These are phyloP conservation scores for Aegilops bicornis DNA, from an alignment of 176 grass and related monocot genomes.

Conservation along the genomic window DNA sequence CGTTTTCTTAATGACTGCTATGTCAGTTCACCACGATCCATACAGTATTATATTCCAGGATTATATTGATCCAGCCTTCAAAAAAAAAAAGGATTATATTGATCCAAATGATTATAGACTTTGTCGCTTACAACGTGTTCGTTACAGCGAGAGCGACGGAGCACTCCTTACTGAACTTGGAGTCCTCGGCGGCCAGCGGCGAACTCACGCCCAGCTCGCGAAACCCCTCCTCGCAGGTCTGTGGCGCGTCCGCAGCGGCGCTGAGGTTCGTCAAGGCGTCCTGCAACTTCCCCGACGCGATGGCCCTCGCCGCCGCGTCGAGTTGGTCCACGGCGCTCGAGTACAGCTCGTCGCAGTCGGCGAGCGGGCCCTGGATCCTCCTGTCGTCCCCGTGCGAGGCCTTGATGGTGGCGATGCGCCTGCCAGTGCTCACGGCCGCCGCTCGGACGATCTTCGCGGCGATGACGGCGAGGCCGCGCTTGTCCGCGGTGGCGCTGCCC, in stretches of 20 bases:
- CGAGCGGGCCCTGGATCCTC: slow-evolving; percentile 12
- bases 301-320: not conserved
- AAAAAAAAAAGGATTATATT: not conserved
- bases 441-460: slow-evolving; percentile 19
- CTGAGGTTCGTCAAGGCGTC: slow-evolving; percentile 36
- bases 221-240: slow-evolving; percentile 56
- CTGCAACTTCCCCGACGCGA: not conserved
- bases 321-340: slow-evolving; percentile 8
- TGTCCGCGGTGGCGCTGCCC: slow-evolving; percentile 31
- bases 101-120: not conserved
- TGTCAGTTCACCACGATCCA: not conserved
- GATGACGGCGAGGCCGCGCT: slow-evolving; percentile 43
- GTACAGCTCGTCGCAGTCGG: slow-evolving; percentile 43
- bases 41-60: too few species aligned
- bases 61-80: too few species aligned
- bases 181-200: slow-evolving; percentile 31
- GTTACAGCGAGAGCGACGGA: slow-evolving; percentile 41
- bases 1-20: too few species aligned
- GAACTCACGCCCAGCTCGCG: not conserved
- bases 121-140: not conserved
- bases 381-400: slow-evolving; percentile 36
- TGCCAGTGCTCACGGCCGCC: not conserved
- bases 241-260: slow-evolving; percentile 22
- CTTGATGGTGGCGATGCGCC: slow-evolving; percentile 40
- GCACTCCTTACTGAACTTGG: slow-evolving; percentile 31